Base-by-base conservation (phyloP, 2,329 filamentous ascomycete species). In the Acrocalymma vagum region DNA sequence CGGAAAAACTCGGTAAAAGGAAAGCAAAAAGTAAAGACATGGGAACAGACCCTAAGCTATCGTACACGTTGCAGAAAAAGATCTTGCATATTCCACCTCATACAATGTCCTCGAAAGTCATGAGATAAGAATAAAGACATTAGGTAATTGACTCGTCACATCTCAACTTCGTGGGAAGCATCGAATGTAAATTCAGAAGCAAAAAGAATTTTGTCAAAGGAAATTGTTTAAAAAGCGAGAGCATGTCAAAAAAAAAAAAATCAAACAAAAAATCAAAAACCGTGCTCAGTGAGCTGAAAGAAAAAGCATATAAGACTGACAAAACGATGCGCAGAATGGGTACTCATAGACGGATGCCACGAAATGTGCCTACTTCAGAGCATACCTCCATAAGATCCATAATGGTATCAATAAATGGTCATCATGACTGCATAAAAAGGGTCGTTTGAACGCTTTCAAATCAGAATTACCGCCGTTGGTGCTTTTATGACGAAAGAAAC, bases 391-490 rank as follows among this genome's bases (percentile, higher is more conserved):
- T 63, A 53, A 56, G 50, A 52, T 60, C 59, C 56, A 52, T 48
- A 52, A 50, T 51, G 54, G 60, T 63, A 62, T 60, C 58, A 58
- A 62, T 60, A 51, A 64, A 62, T 55, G 56, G 59, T 67, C 65
- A 65, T 69, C 65, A 60, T 69, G 55, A 65, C 53, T 63, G 63
- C 64, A 57, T 69, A 51, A 61, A 39, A 61, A 62, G 53, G 59
- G 59, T 69, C 65, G 58, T 69, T 51, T 39, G 50, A 67, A 66
- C 60, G 65, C 56, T 67, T 63, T 60, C 49, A 67, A 69, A 68
- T 59, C 53, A 66, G 55, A 59, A 60, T 60, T 66, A 62, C 65
- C 65, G 53, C 66, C 65, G 52, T 62, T 55, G 39, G 56, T 63
- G 57, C 63, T 69, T 67, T 66, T 68, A 47, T 55, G 55, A 64